Conservation (phyloP, 805 yeast genomes). For the Scheffersomyces ergatensis region DNA sequence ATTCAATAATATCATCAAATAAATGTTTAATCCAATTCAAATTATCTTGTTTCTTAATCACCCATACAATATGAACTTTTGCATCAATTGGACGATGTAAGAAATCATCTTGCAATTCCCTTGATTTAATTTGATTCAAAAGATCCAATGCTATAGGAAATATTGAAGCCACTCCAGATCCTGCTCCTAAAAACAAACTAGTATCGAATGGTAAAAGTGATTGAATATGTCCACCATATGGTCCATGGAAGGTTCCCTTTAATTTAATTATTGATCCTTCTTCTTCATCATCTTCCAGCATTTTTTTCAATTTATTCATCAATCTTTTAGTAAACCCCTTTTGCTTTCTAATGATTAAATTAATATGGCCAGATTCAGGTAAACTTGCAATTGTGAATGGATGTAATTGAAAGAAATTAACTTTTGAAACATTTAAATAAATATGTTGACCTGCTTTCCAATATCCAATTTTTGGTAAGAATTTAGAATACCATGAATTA, state of each 20-base stretch:
- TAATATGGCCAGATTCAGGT: constrained; percentile 36
- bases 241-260: constrained; percentile 43
- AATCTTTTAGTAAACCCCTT: constrained; percentile 44
- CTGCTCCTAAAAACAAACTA: constrained; percentile 37
- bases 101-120: constrained; percentile 27
- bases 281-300: constrained; percentile 16
- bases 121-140: constrained; percentile 22
- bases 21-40: constrained; percentile 36
- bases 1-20: constrained; percentile 26
- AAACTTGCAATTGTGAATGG: constrained; percentile 47
- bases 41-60: constrained; percentile 20
- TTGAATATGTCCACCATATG: constrained; percentile 44
- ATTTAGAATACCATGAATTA: constrained; percentile 22
- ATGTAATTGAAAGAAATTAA: constrained; percentile 39
- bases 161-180: constrained; percentile 46
- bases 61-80: constrained; percentile 31
- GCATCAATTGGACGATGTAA: constrained; percentile 28
- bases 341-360: constrained; percentile 36
- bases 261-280: constrained; percentile 13
- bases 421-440: constrained; percentile 36
- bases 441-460: constrained; percentile 53
- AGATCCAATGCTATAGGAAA: constrained; percentile 45
- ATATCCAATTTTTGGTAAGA: constrained; percentile 34
- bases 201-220: constrained; percentile 42
- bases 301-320: constrained; percentile 20